Evolutionary conservation across 257 asterid species (phyloP).

Genomic region (Salvia miltiorrhiza): DNA sequence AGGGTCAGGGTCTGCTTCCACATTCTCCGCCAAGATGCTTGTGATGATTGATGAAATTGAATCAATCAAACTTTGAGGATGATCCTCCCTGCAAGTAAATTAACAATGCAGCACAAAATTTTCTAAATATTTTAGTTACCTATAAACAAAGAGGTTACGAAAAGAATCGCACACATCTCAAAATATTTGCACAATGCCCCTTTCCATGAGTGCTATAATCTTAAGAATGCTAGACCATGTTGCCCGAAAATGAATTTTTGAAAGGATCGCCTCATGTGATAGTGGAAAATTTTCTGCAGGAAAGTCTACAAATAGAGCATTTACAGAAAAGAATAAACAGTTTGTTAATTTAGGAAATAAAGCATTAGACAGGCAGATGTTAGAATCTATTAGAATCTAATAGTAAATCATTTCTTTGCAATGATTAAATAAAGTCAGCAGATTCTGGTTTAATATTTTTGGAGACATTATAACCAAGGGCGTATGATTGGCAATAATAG

Average conservation of each 20-base stretch:
- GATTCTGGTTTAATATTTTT: too few relatives aligned
- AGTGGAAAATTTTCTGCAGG: background rate
- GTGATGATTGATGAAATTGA: conserved; percentile 65
- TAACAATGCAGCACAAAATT: conserved; percentile 12
- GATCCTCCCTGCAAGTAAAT: conserved; percentile 56
- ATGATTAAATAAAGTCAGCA: too few relatives aligned
- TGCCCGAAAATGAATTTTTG: background rate
- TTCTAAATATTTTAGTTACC: conserved; percentile 12
- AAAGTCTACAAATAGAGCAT: background rate
- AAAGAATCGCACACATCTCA: background rate
- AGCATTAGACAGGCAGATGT: background rate
- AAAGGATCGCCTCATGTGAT: background rate
- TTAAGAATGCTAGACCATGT: background rate
- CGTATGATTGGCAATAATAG: too few relatives aligned
- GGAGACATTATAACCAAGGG: too few relatives aligned
- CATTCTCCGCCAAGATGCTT: conserved; percentile 56
- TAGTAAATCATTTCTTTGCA: too few relatives aligned
- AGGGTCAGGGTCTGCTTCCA: conserved; percentile 44
- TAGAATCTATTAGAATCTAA: too few relatives aligned
- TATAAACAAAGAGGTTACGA: background rate
- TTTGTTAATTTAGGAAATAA: background rate
- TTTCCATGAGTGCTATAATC: background rate
- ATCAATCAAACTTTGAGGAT: conserved; percentile 56
- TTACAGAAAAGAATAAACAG: background rate
- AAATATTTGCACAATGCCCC: background rate